Conservation (phyloP, 1,284 basidiomycete genomes). For the Gastroboletus turbinatus region DNA sequence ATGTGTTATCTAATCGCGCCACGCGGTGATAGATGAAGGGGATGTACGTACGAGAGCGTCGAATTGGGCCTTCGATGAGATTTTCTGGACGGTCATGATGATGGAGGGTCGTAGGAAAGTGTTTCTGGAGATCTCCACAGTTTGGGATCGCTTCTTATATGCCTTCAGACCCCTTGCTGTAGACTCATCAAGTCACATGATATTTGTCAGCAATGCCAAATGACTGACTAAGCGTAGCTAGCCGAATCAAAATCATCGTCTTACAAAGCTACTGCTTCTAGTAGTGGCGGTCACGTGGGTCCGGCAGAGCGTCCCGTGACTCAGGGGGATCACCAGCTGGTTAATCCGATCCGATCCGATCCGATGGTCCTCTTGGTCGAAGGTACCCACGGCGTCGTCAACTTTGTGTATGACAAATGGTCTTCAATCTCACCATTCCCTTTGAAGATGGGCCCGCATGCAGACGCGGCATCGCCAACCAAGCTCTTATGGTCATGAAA, state of each 20-base stretch:
- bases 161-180: neutral
- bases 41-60: constrained; percentile 11
- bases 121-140: neutral
- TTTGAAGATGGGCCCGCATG: neutral
- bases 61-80: constrained; percentile 12
- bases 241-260: no score
- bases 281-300: neutral
- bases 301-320: neutral
- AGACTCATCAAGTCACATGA: neutral
- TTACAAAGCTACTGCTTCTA: neutral
- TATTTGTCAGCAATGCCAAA: neutral
- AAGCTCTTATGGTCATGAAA: constrained; percentile 74
- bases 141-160: neutral
- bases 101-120: neutral
- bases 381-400: no score
- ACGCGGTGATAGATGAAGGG: no score
- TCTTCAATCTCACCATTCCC: neutral
- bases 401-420: no score
- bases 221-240: no score
- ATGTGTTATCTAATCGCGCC: neutral
- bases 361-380: no score
- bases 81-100: constrained; percentile 9
- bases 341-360: neutral
- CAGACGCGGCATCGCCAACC: constrained; percentile 72
- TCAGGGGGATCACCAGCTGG: neutral